phyloP scores from a whole-genome alignment of 345 rosid species.

The Gossypium herbaceum region DNA sequence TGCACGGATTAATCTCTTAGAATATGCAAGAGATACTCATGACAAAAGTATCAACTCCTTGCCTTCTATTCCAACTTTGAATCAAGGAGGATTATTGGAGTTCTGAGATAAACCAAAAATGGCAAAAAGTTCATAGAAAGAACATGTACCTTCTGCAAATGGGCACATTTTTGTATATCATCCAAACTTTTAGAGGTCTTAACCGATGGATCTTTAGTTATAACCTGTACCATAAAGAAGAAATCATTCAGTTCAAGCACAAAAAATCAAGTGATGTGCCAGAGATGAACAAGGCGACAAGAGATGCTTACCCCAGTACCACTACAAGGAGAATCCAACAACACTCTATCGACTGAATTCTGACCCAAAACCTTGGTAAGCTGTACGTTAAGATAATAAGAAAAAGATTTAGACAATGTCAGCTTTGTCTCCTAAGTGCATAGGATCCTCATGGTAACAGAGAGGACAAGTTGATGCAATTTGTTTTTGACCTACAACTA shows the following conservation, averaged over 20 bases:
- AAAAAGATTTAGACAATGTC: neutral
- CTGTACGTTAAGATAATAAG: conserved; percentile 32
- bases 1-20: neutral
- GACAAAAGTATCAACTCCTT: neutral
- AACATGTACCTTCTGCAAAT: conserved; percentile 73
- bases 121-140: neutral
- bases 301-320: conserved; percentile 84
- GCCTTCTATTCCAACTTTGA: neutral
- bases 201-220: conserved; percentile 87
- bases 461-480: neutral
- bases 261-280: neutral
- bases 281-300: neutral
- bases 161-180: conserved; percentile 74
- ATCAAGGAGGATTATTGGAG: neutral
- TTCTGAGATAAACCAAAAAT: neutral
- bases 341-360: conserved; percentile 73
- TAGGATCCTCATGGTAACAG: neutral
- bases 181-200: conserved; percentile 78
- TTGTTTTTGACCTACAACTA: neutral
- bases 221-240: conserved; percentile 34
- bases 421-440: neutral
- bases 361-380: conserved; percentile 72
- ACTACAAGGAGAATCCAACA: conserved; percentile 97
- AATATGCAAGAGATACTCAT: neutral
- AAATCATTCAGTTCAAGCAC: conserved; percentile 18